Evolutionary conservation across 2,329 filamentous ascomycete genomes (phyloP), one percentile per base, ranked within the genome.

Genomic region (Zymoseptoria tritici): DNA sequence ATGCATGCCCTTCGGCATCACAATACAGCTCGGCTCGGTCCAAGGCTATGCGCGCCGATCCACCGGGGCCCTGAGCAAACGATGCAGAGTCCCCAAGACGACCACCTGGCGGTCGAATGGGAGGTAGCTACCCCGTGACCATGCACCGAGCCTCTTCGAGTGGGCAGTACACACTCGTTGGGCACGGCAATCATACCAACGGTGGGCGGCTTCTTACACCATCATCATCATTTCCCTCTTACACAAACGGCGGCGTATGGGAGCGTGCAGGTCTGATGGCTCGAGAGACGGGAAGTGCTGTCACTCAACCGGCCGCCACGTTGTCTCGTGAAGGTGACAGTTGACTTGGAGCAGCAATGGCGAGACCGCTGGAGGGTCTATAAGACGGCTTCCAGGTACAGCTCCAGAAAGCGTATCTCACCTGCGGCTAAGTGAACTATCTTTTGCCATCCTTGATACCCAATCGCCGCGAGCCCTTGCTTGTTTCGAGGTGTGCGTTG

Each of bases 371-470:
- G 57, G 53, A 56, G 31, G 52, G 54, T 46, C 52, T 64, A 66
- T 66, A 66, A 64, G 62, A 61, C 56, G 59, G 57, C 57, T 61
- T 57, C 59, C 57, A 59, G 55, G 52, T 57, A 60, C 54, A 63
- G 61, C 61, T 46, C 36, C 36, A 60, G 59, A 61, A 59, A 57
- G 62, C 58, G 63, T 64, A 65, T 64, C 63, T 66, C 61, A 66
- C 66, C 63, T 67, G 67, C 64, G 60, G 66, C 66, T 66, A 70
- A 68, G 63, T 67, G 61, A 66, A 62, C 58, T 60, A 57, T 60
- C 59, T 46, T 46, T 46, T n/a, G 13, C 60, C 57, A 55, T 62
- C 61, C 58, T 67, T 64, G 63, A 67, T 67, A 70, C 64, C 66
- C 68, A 68, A 70, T 63, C 58, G 36, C 36, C 56, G 58, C 56